Evolutionary conservation across 306 rosid species (phyloP), one percentile per base, ranked within the genome.

Genomic region (Cicer judaicum): DNA sequence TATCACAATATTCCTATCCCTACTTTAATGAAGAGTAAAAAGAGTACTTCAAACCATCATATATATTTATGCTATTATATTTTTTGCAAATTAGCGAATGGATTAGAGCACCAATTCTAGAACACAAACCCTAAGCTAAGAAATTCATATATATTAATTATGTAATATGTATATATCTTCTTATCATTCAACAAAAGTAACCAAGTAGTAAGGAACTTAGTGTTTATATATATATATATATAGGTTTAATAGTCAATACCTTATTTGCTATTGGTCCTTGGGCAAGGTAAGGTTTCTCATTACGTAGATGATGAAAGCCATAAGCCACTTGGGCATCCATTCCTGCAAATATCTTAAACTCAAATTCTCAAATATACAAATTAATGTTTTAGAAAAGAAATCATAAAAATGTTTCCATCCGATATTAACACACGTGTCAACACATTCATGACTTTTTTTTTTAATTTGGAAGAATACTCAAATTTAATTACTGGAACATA

Each of bases 251-350:
- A 41, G 24, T 53, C 3, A 68, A 59, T 50, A 95, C 99, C 99
- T 90, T 95, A 75, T 95, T 95, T 24, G 99, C 46, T 69, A 95
- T 81, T 71, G 99, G 99, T 68, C 99, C 98, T 11, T 90, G 97
- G 34, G 99, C 97, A 78, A 95, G 98, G 83, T 86, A 87, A 19
- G 98, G 98, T 73, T 90, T 95, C 73, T 92, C 97, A 39, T 95
- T 90, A 16, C 99, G 96, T 67, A 95, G 76, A 84, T 90, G 86
- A 78, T 95, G 98, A 82, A 95, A 95, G 42, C 99, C 98, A 86
- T 95, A 92, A 70, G 99, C 98, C 75, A 95, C 97, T 79, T 95
- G 92, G 42, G 98, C 99, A 77, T 95, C 99, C 99, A 95, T 95
- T 82, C 99, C 99, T 92, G 79, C 39, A 82, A 48, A 78, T 9